Conservation (phyloP, 2,329 filamentous ascomycete species). For the Penicillium thymicola region DNA sequence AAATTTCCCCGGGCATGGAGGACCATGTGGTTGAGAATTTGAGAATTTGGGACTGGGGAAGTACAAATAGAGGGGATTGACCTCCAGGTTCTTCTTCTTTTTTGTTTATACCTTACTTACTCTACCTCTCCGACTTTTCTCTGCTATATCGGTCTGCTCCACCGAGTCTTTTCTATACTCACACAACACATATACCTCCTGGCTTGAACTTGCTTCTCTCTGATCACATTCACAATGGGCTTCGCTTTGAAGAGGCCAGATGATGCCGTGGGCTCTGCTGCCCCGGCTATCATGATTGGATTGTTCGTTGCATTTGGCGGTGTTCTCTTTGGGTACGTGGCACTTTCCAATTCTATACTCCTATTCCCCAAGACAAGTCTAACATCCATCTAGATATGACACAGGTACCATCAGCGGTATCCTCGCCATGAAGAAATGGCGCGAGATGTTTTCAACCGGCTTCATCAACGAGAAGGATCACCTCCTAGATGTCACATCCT, state of each 20-base stretch:
- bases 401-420: conserved; percentile 55
- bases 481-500: conserved; percentile 51
- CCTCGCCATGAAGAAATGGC: conserved; percentile 49
- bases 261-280: conserved; percentile 45
- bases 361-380: not conserved
- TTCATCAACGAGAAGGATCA: conserved; percentile 36
- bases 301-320: conserved; percentile 59
- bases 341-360: not conserved
- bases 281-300: conserved; percentile 53
- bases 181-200: not conserved
- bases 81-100: not conserved
- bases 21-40: conserved; percentile 5
- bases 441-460: conserved; percentile 33
- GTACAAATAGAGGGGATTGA: conserved; percentile 5
- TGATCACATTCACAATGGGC: conserved; percentile 34
- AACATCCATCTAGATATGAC: conserved; percentile 42
- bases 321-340: conserved; percentile 54
- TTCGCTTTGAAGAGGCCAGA: conserved; percentile 46
- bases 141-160: not conserved
- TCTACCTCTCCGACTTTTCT: not conserved
- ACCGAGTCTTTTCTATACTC: not conserved
- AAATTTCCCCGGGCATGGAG: not conserved
- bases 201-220: not conserved
- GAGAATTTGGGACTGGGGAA: not conserved
- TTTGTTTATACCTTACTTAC: not conserved